A percentile compares a stretch with the other conserved stretches of the same genome.
Evolutionary conservation across 2,329 filamentous ascomycete species (phyloP).

Genomic region (Aureobasidium sp.): DNA sequence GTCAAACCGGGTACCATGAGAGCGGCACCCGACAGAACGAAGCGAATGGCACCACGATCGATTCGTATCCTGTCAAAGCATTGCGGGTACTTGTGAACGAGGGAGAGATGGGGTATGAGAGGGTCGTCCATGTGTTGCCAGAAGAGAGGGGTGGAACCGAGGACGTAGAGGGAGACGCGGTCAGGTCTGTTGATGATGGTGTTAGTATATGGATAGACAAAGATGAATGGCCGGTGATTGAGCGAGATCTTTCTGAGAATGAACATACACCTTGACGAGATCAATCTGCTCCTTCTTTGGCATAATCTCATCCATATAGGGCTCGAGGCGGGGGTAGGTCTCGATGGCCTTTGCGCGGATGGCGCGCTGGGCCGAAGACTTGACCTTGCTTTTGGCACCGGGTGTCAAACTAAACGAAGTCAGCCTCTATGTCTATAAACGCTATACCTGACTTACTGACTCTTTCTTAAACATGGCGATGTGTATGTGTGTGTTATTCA

Average conservation of each 20-base stretch:
- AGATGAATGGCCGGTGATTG: too few relatives aligned
- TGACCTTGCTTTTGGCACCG: slow-evolving; percentile 88
- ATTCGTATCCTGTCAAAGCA: slow-evolving; percentile 80
- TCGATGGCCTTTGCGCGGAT: slow-evolving; percentile 76
- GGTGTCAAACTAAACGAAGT: slow-evolving; percentile 54
- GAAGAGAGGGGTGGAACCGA: slow-evolving; percentile 73
- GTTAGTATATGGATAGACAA: background rate
- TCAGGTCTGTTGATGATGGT: slow-evolving; percentile 53
- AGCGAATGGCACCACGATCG: slow-evolving; percentile 91
- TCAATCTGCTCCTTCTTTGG: slow-evolving; percentile 91
- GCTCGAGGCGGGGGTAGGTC: slow-evolving; percentile 76
- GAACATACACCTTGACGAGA: slow-evolving; percentile 68
- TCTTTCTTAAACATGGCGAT: slow-evolving; percentile 85
- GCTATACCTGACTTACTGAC: slow-evolving; percentile 40
- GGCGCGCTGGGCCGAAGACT: slow-evolving; percentile 84
- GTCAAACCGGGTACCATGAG: slow-evolving; percentile 96
- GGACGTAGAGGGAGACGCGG: slow-evolving; percentile 78
- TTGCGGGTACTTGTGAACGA: slow-evolving; percentile 83
- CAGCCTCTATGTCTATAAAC: background rate
- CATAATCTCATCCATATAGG: slow-evolving; percentile 86
- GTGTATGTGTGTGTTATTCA: background rate
- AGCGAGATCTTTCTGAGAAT: background rate
- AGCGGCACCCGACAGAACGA: slow-evolving; percentile 85
- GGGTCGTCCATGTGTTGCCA: slow-evolving; percentile 75
- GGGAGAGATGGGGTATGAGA: slow-evolving; percentile 76